Conservation (phyloP, 352 stramenopile species). For the Globisporangium rhizosaccharum region DNA sequence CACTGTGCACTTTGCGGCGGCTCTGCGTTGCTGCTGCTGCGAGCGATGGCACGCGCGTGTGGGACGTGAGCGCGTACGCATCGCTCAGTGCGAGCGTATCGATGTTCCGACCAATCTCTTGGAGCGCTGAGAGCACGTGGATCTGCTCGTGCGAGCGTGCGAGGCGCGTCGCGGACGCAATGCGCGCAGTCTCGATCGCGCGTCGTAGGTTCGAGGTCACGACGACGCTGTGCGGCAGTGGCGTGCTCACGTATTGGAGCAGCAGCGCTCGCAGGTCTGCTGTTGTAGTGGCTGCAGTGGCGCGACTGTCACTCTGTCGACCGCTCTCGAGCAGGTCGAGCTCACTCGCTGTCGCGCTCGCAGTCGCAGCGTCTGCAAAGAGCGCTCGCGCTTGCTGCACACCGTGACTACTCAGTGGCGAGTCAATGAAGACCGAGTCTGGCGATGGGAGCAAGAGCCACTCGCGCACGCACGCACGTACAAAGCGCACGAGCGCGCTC, state of each 20-base stretch:
- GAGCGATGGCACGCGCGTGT: too few species aligned
- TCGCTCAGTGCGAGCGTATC: constrained; percentile 77
- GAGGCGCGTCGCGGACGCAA: constrained; percentile 61
- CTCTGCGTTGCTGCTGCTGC: constrained; percentile 5
- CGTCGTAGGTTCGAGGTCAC: constrained; percentile 71
- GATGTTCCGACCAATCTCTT: constrained; percentile 84
- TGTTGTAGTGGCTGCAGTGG: constrained; percentile 1
- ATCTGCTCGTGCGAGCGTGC: constrained; percentile 51
- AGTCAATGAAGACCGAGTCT: constrained; percentile 84
- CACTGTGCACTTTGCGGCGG: constrained; percentile 31
- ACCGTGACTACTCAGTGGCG: constrained; percentile 62
- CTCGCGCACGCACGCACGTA: constrained; percentile 54
- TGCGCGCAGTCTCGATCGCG: constrained; percentile 73
- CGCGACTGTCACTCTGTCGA: too few species aligned
- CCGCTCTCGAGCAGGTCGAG: neutral
- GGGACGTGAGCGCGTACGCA: constrained; percentile 31
- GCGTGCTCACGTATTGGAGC: constrained; percentile 41
- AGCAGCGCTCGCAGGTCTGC: constrained; percentile 20
- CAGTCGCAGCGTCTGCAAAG: constrained; percentile 17
- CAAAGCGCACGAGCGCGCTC: constrained; percentile 33
- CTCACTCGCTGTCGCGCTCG: neutral
- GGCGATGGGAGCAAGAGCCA: constrained; percentile 58
- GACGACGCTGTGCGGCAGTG: constrained; percentile 51
- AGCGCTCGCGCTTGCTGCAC: constrained; percentile 54
- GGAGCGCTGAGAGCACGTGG: constrained; percentile 75